Evolutionary conservation across 306 rosid genomes (phyloP).

Genomic region (Luffa acutangula): DNA sequence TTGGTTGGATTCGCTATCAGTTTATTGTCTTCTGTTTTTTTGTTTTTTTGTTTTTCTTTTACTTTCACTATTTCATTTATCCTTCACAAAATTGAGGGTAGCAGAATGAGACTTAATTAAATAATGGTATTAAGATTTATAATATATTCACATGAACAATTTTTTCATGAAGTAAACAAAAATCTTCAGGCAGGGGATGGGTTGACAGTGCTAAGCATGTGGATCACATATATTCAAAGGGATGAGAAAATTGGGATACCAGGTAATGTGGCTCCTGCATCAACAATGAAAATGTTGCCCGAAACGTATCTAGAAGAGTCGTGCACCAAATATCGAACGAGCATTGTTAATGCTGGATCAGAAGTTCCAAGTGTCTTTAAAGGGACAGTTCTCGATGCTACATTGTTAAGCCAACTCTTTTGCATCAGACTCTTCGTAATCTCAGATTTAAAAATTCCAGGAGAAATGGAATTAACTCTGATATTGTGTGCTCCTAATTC

Average conservation of each 20-base stretch:
- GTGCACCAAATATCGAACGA: constrained; percentile 54
- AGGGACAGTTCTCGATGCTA: constrained; percentile 46
- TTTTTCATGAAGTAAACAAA: no score
- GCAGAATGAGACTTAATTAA: no score
- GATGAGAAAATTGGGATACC: constrained; percentile 61
- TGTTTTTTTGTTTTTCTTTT: no score
- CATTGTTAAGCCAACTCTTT: constrained; percentile 51
- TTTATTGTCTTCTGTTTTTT: no score
- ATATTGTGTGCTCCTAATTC: constrained; percentile 60
- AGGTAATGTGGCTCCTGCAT: constrained; percentile 48
- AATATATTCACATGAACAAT: no score
- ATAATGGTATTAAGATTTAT: no score
- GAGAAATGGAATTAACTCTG: constrained; percentile 68
- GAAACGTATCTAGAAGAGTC: constrained; percentile 61
- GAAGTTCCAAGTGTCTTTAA: constrained; percentile 35
- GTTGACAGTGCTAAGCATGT: no score
- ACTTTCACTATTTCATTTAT: no score
- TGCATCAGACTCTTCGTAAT: constrained; percentile 24
- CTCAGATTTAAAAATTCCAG: constrained; percentile 42
- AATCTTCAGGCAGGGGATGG: no score
- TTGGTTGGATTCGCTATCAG: no score
- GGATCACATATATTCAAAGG: constrained; percentile 13
- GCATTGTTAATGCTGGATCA: constrained; percentile 67
- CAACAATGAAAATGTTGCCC: constrained; percentile 51
- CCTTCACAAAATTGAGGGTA: no score